Conservation (phyloP, 805 yeast species). For the Sungouiella thailandica region DNA sequence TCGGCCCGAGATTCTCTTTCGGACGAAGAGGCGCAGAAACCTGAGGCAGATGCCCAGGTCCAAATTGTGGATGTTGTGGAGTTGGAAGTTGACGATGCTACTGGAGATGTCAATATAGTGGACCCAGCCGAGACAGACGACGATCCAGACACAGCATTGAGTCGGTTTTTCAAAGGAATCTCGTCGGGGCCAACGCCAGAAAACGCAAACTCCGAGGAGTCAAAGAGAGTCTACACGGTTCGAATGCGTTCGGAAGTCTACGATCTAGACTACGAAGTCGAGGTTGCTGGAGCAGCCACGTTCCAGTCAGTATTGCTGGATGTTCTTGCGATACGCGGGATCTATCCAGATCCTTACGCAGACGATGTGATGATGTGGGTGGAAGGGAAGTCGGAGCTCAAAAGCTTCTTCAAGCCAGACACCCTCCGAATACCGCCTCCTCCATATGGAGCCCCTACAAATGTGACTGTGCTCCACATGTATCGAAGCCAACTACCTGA, state of each 20-base stretch:
- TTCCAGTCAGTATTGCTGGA: constrained; percentile 6
- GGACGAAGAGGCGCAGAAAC: constrained; percentile 1
- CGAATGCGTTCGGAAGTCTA: constrained; percentile 24
- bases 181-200: background rate
- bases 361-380: constrained; percentile 32
- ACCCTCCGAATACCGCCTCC: constrained; percentile 33
- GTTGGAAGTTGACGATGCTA: constrained; percentile 1
- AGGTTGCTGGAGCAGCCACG: constrained; percentile 10
- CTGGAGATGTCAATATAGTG: constrained; percentile 6
- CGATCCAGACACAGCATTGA: constrained; percentile 12
- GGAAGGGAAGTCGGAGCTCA: constrained; percentile 34
- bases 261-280: constrained; percentile 20
- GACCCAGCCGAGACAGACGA: too few relatives aligned
- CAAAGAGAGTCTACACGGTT: constrained; percentile 25
- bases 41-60: background rate
- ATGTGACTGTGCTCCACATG: constrained; percentile 11
- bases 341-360: background rate
- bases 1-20: constrained; percentile 8
- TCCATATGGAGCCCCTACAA: constrained; percentile 11
- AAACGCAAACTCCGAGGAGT: constrained; percentile 22
- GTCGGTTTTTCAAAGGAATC: constrained; percentile 8
- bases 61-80: background rate
- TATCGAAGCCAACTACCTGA: too few relatives aligned
- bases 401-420: constrained; percentile 35
- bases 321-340: background rate